A percentile compares a stretch with the other conserved stretches of the same genome.
Evolutionary conservation across 768 basidiomycete genomes (phyloP).

Genomic region (Tephrocybe sp.): DNA sequence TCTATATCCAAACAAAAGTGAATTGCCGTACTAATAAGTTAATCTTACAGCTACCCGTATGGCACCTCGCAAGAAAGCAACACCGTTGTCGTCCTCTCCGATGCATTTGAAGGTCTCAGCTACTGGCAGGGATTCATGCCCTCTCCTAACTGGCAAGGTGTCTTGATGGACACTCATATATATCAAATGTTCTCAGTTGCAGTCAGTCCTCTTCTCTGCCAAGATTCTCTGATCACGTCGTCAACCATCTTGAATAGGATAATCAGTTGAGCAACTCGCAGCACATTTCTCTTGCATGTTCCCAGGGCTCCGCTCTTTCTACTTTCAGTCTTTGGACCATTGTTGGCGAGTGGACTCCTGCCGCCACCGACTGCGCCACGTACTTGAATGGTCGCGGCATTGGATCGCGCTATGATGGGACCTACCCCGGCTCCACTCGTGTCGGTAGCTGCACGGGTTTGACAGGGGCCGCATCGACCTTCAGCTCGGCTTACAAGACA

Average conservation of each 20-base stretch:
- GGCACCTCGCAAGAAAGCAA: slow-evolving; percentile 51
- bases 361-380: slow-evolving; percentile 74
- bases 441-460: slow-evolving; percentile 75
- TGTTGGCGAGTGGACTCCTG: slow-evolving; percentile 88
- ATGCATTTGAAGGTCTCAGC: slow-evolving; percentile 75
- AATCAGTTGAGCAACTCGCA: slow-evolving; percentile 46
- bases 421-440: slow-evolving; percentile 57
- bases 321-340: slow-evolving; percentile 72
- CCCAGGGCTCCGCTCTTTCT: slow-evolving; percentile 41
- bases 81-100: slow-evolving; percentile 67
- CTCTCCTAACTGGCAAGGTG: slow-evolving; percentile 55
- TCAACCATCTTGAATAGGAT: slow-evolving; percentile 28
- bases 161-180: slow-evolving; percentile 78
- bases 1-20: not conserved
- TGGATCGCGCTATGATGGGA: slow-evolving; percentile 67
- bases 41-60: slow-evolving; percentile 31
- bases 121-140: slow-evolving; percentile 69
- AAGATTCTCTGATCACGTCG: too few species aligned
- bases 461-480: slow-evolving; percentile 74
- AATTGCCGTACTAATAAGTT: slow-evolving; percentile 4
- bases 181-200: slow-evolving; percentile 71
- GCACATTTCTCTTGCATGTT: slow-evolving; percentile 66
- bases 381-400: slow-evolving; percentile 83
- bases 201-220: too few species aligned
- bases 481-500: slow-evolving; percentile 76